These are phyloP conservation scores for Colletotrichum sp. DNA, from an alignment of 2,329 filamentous ascomycete genomes.

Conservation along the genomic window DNA sequence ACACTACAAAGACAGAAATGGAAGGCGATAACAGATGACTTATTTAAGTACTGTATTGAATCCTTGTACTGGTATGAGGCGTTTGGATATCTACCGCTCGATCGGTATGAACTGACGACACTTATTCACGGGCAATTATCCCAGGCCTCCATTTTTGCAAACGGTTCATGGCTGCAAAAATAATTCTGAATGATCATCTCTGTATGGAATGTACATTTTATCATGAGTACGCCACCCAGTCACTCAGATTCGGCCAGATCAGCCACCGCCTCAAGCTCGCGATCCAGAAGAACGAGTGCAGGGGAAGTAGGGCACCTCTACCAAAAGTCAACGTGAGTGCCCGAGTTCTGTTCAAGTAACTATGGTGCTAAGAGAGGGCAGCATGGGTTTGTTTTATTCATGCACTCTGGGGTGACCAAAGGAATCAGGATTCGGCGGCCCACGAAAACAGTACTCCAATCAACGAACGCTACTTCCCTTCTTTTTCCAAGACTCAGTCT, in stretches of 20 bases:
- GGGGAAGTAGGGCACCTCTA: not conserved
- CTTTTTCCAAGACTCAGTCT: not conserved
- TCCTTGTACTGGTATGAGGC: not conserved
- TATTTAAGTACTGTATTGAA: not conserved
- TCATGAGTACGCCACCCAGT: not conserved
- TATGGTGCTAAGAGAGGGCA: not conserved
- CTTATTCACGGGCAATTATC: not conserved
- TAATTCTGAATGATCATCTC: not conserved
- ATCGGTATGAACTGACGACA: not conserved
- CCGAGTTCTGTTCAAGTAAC: not conserved
- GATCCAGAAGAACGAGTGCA: not conserved
- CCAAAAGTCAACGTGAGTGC: not conserved
- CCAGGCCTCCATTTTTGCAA: not conserved
- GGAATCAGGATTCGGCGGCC: not conserved
- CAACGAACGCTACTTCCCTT: not conserved
- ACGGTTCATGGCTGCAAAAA: not conserved
- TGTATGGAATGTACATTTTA: not conserved
- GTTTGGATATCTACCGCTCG: not conserved
- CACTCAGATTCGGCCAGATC: not conserved
- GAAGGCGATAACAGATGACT: not conserved
- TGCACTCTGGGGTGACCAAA: not conserved
- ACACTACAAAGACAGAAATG: not conserved
- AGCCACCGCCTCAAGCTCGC: not conserved
- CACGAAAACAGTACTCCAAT: not conserved
- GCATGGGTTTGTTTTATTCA: not conserved